Percentiles rank a stretch among this genome's conserved stretches.
phyloP scores from a whole-genome alignment of 768 basidiomycete genomes.

The Crassisporium funariophilum region DNA sequence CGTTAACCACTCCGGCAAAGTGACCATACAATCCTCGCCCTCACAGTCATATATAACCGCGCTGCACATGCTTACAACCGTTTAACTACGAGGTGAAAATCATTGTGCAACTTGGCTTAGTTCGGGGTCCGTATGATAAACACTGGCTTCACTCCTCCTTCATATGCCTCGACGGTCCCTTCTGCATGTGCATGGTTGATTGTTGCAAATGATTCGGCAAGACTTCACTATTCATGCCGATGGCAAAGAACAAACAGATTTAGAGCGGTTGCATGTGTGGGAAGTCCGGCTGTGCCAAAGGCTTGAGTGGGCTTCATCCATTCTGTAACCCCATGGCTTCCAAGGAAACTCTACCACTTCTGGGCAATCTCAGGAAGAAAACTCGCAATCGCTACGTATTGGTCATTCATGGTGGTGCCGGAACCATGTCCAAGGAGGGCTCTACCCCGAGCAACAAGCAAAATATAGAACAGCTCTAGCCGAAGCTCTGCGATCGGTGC shows the following conservation, averaged over 20 bases:
- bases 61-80: neutral
- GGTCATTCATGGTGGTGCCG: slow-evolving; percentile 82
- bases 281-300: slow-evolving; percentile 95
- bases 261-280: slow-evolving; percentile 76
- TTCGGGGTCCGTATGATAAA: slow-evolving; percentile 93
- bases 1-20: slow-evolving; percentile 97
- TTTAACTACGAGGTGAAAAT: neutral
- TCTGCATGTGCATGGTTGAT: slow-evolving; percentile 75
- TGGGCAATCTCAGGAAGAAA: slow-evolving; percentile 4
- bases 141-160: slow-evolving; percentile 83
- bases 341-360: slow-evolving; percentile 23
- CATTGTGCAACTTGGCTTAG: slow-evolving; percentile 3
- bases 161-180: slow-evolving; percentile 87
- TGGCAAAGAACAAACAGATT: slow-evolving; percentile 30
- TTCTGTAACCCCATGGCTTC: neutral
- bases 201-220: slow-evolving; percentile 94
- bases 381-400: slow-evolving; percentile 40
- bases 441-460: slow-evolving; percentile 64
- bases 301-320: too few species aligned
- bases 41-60: neutral
- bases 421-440: slow-evolving; percentile 58
- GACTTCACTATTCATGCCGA: slow-evolving; percentile 56
- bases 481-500: slow-evolving; percentile 52
- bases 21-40: slow-evolving; percentile 44
- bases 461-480: slow-evolving; percentile 58